Evolutionary conservation across 2,329 filamentous ascomycete genomes (phyloP), one percentile per base, ranked within the genome.

Genomic region (Fusarium brachygibbosum): DNA sequence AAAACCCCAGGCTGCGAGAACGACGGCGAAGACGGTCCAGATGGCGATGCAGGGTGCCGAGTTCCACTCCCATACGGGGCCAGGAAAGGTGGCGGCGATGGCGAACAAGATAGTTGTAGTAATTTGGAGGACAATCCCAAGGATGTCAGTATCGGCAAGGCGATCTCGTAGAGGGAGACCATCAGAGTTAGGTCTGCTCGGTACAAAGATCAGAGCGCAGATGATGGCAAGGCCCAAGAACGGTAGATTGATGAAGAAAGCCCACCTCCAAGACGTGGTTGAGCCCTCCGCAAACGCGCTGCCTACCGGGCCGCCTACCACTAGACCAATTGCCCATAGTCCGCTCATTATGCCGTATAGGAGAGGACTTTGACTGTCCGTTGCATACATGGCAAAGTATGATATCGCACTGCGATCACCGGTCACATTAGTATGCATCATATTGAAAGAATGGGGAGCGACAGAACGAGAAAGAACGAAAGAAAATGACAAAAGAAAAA

Each of bases 181-280:
- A 23, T 21, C 14, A 32, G 12, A 10, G 19, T 23, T n/a, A 13
- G 29, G 44, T 21, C 44, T 48, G n/a, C 29, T 13, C 23, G 29
- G 44, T 16, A 48, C 29, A 48, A 84, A 82, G 29, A 87, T 25
- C 25, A 82, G 80, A 28, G 82, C 77, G 1, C 84, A 82, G 5
- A 80, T 74, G 31, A 79, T 77, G 10, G 80, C 70, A 5, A 77
- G 79, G 6, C 78, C 81, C 40, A 87, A 74, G 35, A 79, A 68
- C 10, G 75, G 74, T 11, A 87, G 75, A 63, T 87, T 87, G 74
- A 88, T 83, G 70, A 88, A 88, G 69, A 86, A 85, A 0, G 79
- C 80, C 81, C 79, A 83, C 64, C 82, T 74, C 82, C 82, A 84
- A 8, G 78, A 81, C 2, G 78, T 79, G 7, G 74, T 62, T 7